A percentile compares a stretch with the other conserved stretches of the same genome.
phyloP scores from a whole-genome alignment of 192 early-diverging fungal species.

The Phycomyces nitens region DNA sequence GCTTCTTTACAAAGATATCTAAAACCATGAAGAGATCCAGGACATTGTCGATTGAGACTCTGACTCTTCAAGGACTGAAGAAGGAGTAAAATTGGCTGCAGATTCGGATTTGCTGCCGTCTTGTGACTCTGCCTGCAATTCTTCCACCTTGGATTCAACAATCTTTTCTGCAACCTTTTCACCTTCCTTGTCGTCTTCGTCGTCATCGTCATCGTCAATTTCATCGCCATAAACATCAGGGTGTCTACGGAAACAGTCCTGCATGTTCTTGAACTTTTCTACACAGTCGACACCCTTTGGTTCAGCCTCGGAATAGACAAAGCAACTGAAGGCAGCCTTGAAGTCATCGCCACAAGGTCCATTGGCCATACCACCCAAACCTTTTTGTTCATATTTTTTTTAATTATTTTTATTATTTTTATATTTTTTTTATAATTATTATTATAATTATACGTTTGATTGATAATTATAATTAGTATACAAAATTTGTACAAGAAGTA shows the following conservation, averaged over 20 bases:
- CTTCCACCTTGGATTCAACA: no score
- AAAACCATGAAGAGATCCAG: no score
- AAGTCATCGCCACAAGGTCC: constrained; percentile 97
- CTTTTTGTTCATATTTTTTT: constrained; percentile 1
- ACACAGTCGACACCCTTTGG: constrained; percentile 98
- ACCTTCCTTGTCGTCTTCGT: constrained; percentile 45
- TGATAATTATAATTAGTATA: no score
- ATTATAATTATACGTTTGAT: no score
- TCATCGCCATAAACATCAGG: constrained; percentile 89
- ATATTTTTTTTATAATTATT: background rate
- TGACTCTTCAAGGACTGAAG: no score
- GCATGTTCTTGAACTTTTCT: constrained; percentile 91
- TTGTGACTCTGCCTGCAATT: no score
- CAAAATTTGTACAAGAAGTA: no score
- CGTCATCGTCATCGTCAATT: constrained; percentile 69
- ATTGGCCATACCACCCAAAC: constrained; percentile 87
- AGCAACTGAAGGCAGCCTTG: constrained; percentile 96
- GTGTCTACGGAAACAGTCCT: constrained; percentile 84
- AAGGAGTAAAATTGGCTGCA: no score
- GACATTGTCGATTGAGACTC: no score
- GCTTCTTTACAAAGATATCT: no score
- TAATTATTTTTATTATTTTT: background rate
- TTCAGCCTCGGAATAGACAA: constrained; percentile 88
- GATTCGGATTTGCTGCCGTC: no score
- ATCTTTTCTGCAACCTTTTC: no score